Conservation (phyloP, 768 basidiomycete genomes). For the Postia placenta region DNA sequence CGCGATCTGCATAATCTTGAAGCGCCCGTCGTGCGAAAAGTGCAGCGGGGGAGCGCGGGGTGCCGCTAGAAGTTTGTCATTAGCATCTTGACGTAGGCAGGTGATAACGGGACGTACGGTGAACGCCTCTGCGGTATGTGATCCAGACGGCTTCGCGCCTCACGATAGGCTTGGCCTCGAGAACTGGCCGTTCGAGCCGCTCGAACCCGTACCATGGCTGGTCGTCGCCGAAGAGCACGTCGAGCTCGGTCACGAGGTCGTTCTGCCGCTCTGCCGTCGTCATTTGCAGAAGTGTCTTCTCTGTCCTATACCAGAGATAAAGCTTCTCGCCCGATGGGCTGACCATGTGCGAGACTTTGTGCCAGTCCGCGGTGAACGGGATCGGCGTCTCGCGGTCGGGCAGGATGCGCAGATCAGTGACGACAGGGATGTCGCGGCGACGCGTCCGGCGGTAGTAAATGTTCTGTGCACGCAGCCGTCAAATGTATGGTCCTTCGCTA, state of each 20-base stretch:
- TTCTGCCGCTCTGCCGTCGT: conserved; percentile 44
- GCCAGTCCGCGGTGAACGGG: conserved; percentile 49
- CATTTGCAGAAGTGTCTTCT: conserved; percentile 61
- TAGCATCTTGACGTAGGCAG: not conserved
- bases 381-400: conserved; percentile 47
- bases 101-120: conserved; percentile 42
- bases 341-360: conserved; percentile 39
- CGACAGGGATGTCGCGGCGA: conserved; percentile 72
- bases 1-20: conserved; percentile 87
- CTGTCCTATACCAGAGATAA: conserved; percentile 74
- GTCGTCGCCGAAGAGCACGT: conserved; percentile 82
- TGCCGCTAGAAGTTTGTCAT: conserved; percentile 36
- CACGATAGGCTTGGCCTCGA: conserved; percentile 28
- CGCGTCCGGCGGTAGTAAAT: conserved; percentile 85
- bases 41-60: conserved; percentile 75
- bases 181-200: conserved; percentile 56
- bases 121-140: conserved; percentile 67
- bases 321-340: conserved; percentile 43
- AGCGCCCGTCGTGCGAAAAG: conserved; percentile 77
- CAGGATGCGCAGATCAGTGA: conserved; percentile 68
- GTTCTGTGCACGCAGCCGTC: conserved; percentile 31
- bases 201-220: conserved; percentile 86
- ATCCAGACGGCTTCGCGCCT: conserved; percentile 48
- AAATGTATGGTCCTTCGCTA: not conserved
- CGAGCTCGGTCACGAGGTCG: conserved; percentile 84